Evolutionary conservation across 805 yeast genomes (phyloP).

Genomic region (Hanseniaspora lachancei): DNA sequence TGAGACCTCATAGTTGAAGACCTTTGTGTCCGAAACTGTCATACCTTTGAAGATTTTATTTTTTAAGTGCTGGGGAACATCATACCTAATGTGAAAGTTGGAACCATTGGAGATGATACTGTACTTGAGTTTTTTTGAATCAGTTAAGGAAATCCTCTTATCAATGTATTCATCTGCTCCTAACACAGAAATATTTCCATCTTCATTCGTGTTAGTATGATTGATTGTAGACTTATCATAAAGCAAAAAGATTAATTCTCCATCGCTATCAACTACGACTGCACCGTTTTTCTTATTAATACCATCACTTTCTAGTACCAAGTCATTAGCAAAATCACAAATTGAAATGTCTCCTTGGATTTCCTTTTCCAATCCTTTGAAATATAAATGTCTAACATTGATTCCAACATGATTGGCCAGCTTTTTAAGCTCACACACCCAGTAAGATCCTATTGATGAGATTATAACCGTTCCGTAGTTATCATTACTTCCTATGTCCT

Average conservation of each 20-base stretch:
- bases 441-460: not conserved
- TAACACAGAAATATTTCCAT: not conserved
- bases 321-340: not conserved
- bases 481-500: not conserved
- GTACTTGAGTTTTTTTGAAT: not conserved
- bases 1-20: not conserved
- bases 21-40: not conserved
- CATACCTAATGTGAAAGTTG: not conserved
- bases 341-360: not conserved
- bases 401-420: not conserved
- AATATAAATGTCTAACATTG: not conserved
- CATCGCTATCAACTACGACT: not conserved
- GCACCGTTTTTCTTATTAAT: not conserved
- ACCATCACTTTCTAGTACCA: constrained; percentile 1
- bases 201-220: not conserved
- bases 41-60: constrained; percentile 1
- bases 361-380: not conserved
- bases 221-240: not conserved
- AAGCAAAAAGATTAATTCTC: not conserved
- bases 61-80: constrained; percentile 3
- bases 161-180: not conserved
- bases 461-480: not conserved
- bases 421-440: not conserved
- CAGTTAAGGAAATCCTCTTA: not conserved
- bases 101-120: not conserved